phyloP scores from a whole-genome alignment of 1,139 yeast genomes.

The Blastobotrys malaysiensis region DNA sequence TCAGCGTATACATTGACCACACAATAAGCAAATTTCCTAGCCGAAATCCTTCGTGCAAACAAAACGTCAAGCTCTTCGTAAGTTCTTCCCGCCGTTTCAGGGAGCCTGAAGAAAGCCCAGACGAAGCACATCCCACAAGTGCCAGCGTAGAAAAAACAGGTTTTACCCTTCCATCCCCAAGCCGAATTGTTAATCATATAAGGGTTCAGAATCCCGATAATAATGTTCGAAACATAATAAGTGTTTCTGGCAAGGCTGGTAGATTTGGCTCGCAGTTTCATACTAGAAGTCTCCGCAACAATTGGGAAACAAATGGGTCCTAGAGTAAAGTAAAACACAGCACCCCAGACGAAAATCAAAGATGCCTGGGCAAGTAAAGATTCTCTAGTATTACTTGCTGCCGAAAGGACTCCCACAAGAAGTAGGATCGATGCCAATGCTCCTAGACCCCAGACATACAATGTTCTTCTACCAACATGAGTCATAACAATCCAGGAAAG shows the following conservation, averaged over 20 bases:
- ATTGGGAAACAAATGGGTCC: constrained; percentile 55
- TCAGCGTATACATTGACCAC: constrained; percentile 7
- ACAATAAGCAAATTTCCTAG: constrained; percentile 19
- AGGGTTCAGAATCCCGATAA: constrained; percentile 43
- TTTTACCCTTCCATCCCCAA: constrained; percentile 52
- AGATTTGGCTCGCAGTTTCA: constrained; percentile 49
- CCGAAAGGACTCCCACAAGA: constrained; percentile 18
- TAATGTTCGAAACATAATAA: constrained; percentile 38
- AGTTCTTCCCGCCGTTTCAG: constrained; percentile 55
- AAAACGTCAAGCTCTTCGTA: constrained; percentile 49
- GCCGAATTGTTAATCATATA: constrained; percentile 53
- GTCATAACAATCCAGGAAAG: constrained; percentile 39
- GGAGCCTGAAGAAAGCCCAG: constrained; percentile 51
- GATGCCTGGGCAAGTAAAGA: neutral
- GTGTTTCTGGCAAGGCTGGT: constrained; percentile 46
- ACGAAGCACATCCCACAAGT: constrained; percentile 31
- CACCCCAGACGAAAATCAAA: neutral
- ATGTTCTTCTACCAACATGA: constrained; percentile 44
- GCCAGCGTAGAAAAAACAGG: constrained; percentile 53
- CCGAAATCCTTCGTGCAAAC: constrained; percentile 14
- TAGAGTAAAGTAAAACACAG: constrained; percentile 21
- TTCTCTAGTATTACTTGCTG: constrained; percentile 1
- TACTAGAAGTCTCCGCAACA: constrained; percentile 51
- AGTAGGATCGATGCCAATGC: constrained; percentile 36
- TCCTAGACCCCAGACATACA: constrained; percentile 42